phyloP scores from a whole-genome alignment of 1,284 basidiomycete species.

The Erythrobasidium hasegawianum region DNA sequence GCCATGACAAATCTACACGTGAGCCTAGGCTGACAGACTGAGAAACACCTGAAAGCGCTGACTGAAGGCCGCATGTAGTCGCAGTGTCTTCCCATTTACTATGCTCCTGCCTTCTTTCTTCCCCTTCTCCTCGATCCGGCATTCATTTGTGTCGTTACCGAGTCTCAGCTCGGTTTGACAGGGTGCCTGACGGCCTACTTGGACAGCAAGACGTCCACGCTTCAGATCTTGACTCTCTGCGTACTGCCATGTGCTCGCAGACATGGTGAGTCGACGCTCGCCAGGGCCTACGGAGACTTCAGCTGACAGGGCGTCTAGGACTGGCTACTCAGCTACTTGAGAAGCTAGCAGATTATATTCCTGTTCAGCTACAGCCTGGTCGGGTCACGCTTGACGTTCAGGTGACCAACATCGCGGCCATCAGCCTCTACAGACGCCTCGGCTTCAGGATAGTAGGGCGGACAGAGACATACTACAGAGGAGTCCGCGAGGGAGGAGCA shows the following conservation, averaged over 20 bases:
- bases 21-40: too few species aligned
- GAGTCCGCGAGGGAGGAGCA: not conserved
- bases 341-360: conserved; percentile 6
- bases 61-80: not conserved
- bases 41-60: too few species aligned
- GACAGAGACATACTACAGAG: conserved; percentile 9
- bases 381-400: conserved; percentile 10
- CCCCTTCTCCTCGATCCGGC: conserved; percentile 16
- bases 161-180: not conserved
- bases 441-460: conserved; percentile 12
- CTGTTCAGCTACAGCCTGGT: not conserved
- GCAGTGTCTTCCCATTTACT: conserved; percentile 3
- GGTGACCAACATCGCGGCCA: conserved; percentile 11
- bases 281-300: too few species aligned
- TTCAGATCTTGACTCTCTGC: conserved; percentile 24
- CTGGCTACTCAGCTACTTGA: conserved; percentile 8
- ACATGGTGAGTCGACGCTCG: conserved; percentile 10
- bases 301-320: not conserved
- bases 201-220: not conserved
- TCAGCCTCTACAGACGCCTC: conserved; percentile 9
- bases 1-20: too few species aligned
- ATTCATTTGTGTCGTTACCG: conserved; percentile 8
- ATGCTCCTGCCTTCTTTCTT: conserved; percentile 15
- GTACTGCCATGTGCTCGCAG: conserved; percentile 2
- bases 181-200: conserved; percentile 12